These are phyloP conservation scores for Hibiscus trionum DNA, from an alignment of 345 rosid species.

Conservation along the genomic window DNA sequence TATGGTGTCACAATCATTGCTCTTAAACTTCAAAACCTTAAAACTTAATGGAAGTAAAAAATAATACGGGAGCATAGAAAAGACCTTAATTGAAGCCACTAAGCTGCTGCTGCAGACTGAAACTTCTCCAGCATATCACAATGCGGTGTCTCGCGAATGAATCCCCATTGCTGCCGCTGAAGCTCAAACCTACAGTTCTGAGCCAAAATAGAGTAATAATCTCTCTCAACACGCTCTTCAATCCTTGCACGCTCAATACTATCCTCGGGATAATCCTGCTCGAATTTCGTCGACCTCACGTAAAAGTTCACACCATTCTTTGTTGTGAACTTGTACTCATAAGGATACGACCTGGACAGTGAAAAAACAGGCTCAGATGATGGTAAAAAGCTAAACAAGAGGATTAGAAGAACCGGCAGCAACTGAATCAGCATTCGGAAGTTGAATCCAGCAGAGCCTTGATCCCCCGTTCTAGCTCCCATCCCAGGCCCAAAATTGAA, in stretches of 20 bases:
- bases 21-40: conserved; percentile 18
- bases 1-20: background rate
- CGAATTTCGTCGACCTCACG: background rate
- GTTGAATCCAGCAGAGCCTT: conserved; percentile 44
- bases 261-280: background rate
- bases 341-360: background rate
- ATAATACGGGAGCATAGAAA: background rate
- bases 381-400: background rate
- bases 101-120: conserved; percentile 32
- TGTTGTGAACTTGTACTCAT: background rate
- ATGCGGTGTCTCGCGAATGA: conserved; percentile 76
- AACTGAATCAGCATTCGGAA: background rate
- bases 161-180: conserved; percentile 68
- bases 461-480: background rate
- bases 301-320: background rate
- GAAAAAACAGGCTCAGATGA: background rate
- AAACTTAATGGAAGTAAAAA: background rate
- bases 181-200: background rate
- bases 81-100: conserved; percentile 36
- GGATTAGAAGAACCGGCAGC: background rate
- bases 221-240: background rate
- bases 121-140: conserved; percentile 66
- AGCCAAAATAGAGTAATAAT: background rate
- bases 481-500: conserved; percentile 37
- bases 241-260: background rate